phyloP scores from a whole-genome alignment of 352 stramenopile species.

The Pythium scleroteichum region DNA sequence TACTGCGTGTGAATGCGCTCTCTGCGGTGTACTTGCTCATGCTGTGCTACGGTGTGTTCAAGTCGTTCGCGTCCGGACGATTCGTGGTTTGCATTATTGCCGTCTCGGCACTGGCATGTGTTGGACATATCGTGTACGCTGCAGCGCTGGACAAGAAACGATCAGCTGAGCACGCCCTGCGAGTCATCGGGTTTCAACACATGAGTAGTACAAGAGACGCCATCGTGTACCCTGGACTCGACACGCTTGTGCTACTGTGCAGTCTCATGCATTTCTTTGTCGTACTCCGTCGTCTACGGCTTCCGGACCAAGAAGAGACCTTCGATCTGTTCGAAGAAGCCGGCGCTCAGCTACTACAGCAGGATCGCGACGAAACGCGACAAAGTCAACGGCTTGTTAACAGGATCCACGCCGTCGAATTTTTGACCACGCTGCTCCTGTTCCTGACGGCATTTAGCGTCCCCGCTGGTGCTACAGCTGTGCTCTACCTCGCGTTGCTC shows the following conservation, averaged over 20 bases:
- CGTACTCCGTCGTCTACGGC: constrained; percentile 42
- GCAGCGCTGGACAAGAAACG: constrained; percentile 11
- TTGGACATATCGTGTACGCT: constrained; percentile 46
- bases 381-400: constrained; percentile 32
- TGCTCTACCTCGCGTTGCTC: constrained; percentile 66
- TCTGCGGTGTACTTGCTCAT: constrained; percentile 71
- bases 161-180: constrained; percentile 11
- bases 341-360: constrained; percentile 42
- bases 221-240: constrained; percentile 52
- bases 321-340: constrained; percentile 66
- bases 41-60: constrained; percentile 61
- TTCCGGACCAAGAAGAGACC: constrained; percentile 28
- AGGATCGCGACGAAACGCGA: constrained; percentile 31
- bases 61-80: constrained; percentile 58
- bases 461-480: constrained; percentile 48
- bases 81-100: constrained; percentile 48
- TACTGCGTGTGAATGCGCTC: constrained; percentile 51
- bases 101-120: constrained; percentile 44
- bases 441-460: constrained; percentile 64
- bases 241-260: constrained; percentile 57
- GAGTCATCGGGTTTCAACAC: constrained; percentile 49
- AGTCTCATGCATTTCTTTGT: constrained; percentile 68
- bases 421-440: constrained; percentile 50
- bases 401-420: constrained; percentile 38
- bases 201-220: constrained; percentile 38